Conservation (phyloP, 1,139 yeast genomes). For the Scheffersomyces quercinus region DNA sequence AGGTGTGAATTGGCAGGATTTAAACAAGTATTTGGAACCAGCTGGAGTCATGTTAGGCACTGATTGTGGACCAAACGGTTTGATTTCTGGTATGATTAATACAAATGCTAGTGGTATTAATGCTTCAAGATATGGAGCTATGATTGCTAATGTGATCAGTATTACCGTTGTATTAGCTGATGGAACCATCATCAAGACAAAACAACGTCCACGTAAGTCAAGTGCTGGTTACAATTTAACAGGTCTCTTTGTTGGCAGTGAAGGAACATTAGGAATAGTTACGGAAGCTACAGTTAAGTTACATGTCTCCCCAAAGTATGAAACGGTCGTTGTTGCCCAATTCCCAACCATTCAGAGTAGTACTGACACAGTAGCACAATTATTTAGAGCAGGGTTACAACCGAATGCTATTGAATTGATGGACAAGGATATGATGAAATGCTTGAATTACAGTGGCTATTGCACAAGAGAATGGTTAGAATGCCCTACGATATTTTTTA, state of each 20-base stretch:
- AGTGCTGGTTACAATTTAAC: conserved; percentile 49
- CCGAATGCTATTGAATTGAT: conserved; percentile 47
- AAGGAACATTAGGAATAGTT: conserved; percentile 47
- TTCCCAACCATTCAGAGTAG: conserved; percentile 40
- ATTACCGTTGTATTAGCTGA: conserved; percentile 47
- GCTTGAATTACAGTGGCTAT: conserved; percentile 46
- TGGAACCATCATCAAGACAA: conserved; percentile 44
- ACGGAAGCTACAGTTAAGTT: conserved; percentile 47
- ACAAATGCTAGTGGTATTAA: conserved; percentile 49
- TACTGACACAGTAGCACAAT: conserved; percentile 44
- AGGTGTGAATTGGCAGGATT: conserved; percentile 46
- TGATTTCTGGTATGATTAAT: conserved; percentile 46
- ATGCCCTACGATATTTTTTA: conserved; percentile 45
- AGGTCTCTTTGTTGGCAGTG: conserved; percentile 46
- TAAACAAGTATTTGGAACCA: conserved; percentile 31
- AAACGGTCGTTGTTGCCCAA: conserved; percentile 47
- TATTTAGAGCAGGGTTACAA: conserved; percentile 40
- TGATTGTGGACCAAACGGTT: conserved; percentile 48
- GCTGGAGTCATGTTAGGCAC: conserved; percentile 40
- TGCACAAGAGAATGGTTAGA: conserved; percentile 54
- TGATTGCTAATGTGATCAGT: conserved; percentile 44
- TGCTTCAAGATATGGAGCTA: conserved; percentile 48
- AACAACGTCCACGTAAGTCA: conserved; percentile 45
- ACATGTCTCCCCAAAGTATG: conserved; percentile 40
- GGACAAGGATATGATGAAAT: conserved; percentile 47